These are phyloP conservation scores for Dryadomyces quercivorus DNA, from an alignment of 2,329 filamentous ascomycete species.

Conservation along the genomic window DNA sequence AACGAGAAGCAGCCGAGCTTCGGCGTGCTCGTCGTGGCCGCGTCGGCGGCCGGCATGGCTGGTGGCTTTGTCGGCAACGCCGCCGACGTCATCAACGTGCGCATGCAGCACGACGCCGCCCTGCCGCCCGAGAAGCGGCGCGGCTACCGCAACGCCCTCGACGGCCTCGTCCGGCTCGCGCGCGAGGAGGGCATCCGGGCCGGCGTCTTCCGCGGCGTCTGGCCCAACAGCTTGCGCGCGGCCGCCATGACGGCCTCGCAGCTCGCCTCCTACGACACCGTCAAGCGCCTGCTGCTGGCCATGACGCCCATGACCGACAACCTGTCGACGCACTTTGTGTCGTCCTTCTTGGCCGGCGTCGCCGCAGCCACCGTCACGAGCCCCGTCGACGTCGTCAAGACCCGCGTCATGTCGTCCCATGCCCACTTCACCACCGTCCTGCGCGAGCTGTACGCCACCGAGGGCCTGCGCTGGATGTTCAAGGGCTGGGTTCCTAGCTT, in stretches of 20 bases:
- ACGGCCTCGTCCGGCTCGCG: constrained; percentile 80
- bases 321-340: constrained; percentile 65
- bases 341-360: constrained; percentile 67
- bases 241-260: constrained; percentile 83
- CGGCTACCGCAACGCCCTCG: constrained; percentile 80
- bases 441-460: constrained; percentile 52
- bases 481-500: constrained; percentile 80
- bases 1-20: constrained; percentile 48
- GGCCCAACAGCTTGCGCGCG: constrained; percentile 70
- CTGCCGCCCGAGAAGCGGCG: constrained; percentile 61
- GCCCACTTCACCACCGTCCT: constrained; percentile 47
- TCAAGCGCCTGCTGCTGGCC: constrained; percentile 58
- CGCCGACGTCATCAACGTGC: constrained; percentile 91
- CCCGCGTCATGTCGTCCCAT: constrained; percentile 65
- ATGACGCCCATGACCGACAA: constrained; percentile 57
- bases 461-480: constrained; percentile 76
- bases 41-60: constrained; percentile 70
- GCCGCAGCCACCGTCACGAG: constrained; percentile 77
- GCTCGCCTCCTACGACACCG: constrained; percentile 72
- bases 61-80: constrained; percentile 89
- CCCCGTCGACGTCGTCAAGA: constrained; percentile 84
- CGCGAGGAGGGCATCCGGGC: constrained; percentile 59
- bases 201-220: constrained; percentile 72
- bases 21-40: constrained; percentile 68
- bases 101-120: constrained; percentile 89